phyloP scores from a whole-genome alignment of 140 eudicot species.

The Stevia rebaudiana region DNA sequence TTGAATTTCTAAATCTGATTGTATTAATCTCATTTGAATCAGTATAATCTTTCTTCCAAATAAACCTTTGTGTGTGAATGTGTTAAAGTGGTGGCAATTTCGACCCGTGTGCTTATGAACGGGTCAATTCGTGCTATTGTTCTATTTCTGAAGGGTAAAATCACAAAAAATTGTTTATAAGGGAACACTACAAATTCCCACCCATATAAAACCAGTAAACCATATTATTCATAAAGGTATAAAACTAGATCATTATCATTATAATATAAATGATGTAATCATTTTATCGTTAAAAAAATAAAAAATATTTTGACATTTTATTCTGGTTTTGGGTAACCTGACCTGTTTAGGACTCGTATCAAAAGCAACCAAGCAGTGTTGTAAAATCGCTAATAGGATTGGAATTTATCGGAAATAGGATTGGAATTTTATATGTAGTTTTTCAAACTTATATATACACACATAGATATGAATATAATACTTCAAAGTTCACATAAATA shows the following conservation, averaged over 20 bases:
- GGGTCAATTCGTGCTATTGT: neutral
- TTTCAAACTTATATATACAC: no score
- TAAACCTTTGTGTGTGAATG: conserved; percentile 1
- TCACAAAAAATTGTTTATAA: neutral
- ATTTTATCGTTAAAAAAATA: neutral
- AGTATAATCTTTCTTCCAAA: neutral
- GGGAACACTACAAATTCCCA: neutral
- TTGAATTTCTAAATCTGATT: neutral
- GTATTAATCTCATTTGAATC: conserved; percentile 9
- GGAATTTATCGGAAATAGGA: no score
- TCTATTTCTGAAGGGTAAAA: neutral
- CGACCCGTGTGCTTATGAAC: neutral
- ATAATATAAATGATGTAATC: neutral
- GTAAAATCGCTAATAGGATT: no score
- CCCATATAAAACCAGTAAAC: neutral
- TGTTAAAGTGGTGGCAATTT: neutral
- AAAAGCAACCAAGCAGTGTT: no score
- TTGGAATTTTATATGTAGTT: no score
- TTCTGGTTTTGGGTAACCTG: neutral
- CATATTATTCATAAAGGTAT: neutral
- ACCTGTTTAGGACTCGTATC: neutral
- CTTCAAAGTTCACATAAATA: no score
- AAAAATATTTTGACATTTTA: neutral
- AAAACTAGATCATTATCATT: neutral
- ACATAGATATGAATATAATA: no score